Evolutionary conservation across 2,329 filamentous ascomycete species (phyloP).

Genomic region (Pseudogymnoascus sp.): DNA sequence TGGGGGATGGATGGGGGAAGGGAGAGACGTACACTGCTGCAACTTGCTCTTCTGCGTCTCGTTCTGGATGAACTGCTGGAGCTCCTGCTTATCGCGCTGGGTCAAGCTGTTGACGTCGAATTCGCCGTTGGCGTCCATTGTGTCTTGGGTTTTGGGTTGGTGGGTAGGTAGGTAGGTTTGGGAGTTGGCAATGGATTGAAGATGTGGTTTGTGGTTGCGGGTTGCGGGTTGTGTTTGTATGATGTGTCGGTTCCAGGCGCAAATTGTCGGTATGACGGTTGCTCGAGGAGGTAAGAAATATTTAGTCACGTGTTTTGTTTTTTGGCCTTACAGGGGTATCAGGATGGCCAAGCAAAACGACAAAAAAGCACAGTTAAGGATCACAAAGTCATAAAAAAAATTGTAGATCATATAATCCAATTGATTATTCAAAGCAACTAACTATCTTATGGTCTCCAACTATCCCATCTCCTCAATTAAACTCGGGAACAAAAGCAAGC

Average conservation of each 20-base stretch:
- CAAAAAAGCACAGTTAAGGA: background rate
- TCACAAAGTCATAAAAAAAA: background rate
- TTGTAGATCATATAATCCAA: background rate
- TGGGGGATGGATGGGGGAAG: background rate
- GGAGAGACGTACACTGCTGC: constrained; percentile 38
- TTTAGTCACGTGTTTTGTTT: background rate
- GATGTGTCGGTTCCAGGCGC: background rate
- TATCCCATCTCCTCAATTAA: background rate
- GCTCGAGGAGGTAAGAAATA: background rate
- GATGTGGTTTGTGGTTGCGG: background rate
- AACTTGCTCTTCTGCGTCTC: constrained; percentile 76
- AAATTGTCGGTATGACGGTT: background rate
- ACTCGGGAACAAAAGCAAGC: background rate
- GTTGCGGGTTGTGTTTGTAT: background rate
- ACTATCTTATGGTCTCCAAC: background rate
- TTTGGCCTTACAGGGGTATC: background rate
- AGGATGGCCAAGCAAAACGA: background rate
- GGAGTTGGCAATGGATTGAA: background rate
- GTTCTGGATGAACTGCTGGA: constrained; percentile 77
- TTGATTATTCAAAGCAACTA: constrained; percentile 1
- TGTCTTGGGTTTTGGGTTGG: background rate
- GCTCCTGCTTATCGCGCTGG: constrained; percentile 75
- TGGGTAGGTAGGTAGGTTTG: constrained; percentile 27
- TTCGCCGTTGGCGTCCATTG: constrained; percentile 16
- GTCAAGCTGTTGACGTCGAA: constrained; percentile 68